Percentiles rank a stretch among this genome's conserved stretches.
phyloP scores from a whole-genome alignment of 1,284 basidiomycete genomes.

The Cryptococcus jaspeensis region DNA sequence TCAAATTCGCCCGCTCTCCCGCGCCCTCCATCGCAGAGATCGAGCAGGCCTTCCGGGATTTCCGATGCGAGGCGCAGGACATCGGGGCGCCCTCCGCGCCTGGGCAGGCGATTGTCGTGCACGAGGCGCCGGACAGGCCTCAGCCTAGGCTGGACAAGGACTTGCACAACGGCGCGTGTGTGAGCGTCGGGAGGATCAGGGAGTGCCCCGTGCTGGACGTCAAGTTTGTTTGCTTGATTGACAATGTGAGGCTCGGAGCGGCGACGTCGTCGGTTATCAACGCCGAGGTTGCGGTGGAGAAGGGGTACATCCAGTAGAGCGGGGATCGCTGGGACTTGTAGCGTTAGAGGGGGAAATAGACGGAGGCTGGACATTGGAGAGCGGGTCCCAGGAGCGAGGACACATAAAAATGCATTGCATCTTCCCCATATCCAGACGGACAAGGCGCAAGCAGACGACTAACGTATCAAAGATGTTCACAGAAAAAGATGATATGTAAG shows the following conservation, averaged over 20 bases:
- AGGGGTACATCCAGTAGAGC: slow-evolving; percentile 59
- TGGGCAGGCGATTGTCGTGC: slow-evolving; percentile 79
- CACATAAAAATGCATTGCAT: too few relatives aligned
- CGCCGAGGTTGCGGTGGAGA: slow-evolving; percentile 88
- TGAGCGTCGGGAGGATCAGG: slow-evolving; percentile 86
- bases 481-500: too few relatives aligned
- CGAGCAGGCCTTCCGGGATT: slow-evolving; percentile 73
- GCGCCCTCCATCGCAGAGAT: slow-evolving; percentile 86
- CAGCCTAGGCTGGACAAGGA: slow-evolving; percentile 92
- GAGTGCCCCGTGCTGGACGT: slow-evolving; percentile 89
- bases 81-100: slow-evolving; percentile 85
- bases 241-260: slow-evolving; percentile 95
- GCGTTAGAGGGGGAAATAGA: too few relatives aligned
- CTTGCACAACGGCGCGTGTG: slow-evolving; percentile 87
- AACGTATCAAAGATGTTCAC: too few relatives aligned
- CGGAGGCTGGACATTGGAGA: too few relatives aligned
- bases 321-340: too few relatives aligned
- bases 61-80: slow-evolving; percentile 74
- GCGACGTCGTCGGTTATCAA: slow-evolving; percentile 98
- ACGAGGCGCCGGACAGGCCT: slow-evolving; percentile 89
- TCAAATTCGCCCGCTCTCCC: slow-evolving; percentile 69
- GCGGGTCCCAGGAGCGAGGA: too few relatives aligned
- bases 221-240: slow-evolving; percentile 91
- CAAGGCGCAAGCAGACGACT: too few relatives aligned
- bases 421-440: too few relatives aligned